Conservation (phyloP, 176 grass and related monocot species). For the Eleusine indica region DNA sequence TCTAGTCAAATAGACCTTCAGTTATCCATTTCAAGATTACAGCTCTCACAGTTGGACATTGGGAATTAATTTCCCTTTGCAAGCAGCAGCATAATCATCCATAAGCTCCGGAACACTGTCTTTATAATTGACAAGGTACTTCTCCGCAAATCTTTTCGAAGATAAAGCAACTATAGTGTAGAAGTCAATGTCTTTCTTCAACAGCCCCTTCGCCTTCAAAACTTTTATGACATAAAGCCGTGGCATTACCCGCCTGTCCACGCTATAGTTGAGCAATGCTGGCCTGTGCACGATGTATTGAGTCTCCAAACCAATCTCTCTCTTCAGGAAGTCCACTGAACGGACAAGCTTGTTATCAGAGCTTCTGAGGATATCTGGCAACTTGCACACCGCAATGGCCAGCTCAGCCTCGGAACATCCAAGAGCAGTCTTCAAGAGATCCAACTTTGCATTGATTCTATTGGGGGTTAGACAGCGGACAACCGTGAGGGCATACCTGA, state of each 20-base stretch:
- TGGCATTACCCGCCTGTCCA: constrained; percentile 44
- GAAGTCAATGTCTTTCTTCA: not conserved
- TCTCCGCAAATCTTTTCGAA: constrained; percentile 9
- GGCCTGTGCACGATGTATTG: constrained; percentile 37
- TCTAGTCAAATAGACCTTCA: not conserved
- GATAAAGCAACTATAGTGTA: not conserved
- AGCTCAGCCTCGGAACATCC: constrained; percentile 46
- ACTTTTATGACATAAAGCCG: constrained; percentile 21
- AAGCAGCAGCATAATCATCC: constrained; percentile 32
- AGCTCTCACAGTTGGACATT: not conserved
- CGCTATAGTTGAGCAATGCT: constrained; percentile 25
- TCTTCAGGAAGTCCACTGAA: constrained; percentile 47
- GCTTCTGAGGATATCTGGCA: constrained; percentile 1
- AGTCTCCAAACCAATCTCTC: constrained; percentile 25
- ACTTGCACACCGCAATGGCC: constrained; percentile 26
- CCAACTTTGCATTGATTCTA: not conserved
- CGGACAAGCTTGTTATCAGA: constrained; percentile 11
- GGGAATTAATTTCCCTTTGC: not conserved
- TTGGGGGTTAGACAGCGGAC: not conserved
- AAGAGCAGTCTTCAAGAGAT: constrained; percentile 42
- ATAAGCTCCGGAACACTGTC: constrained; percentile 31
- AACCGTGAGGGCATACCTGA: not conserved
- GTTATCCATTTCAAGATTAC: not conserved
- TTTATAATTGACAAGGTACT: constrained; percentile 31
- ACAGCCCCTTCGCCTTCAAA: constrained; percentile 49